Evolutionary conservation across 2,329 filamentous ascomycete species (phyloP), one percentile per base, ranked within the genome.

Genomic region (Colletotrichum lupini): DNA sequence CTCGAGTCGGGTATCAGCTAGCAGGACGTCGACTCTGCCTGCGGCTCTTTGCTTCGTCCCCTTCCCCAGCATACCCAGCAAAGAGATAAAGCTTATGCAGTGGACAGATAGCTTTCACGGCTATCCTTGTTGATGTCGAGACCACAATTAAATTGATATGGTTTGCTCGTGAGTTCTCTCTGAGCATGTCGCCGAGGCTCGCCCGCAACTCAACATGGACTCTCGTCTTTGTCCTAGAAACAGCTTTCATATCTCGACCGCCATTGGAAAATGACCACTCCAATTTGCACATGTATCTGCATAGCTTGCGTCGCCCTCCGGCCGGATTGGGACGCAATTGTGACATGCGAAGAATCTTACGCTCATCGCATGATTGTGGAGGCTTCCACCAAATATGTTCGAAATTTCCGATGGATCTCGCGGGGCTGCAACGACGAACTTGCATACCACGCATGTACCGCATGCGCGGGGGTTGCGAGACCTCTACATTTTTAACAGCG

Each of bases 351-450:
- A 73, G 70, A 57, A 67, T 64, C 63, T 62, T 63, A 67, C 63
- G 52, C 68, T 64, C 53, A 67, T 68, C 74, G 55, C 63, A 72
- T 60, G 19, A 72, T 46, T 49, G 49, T 58, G 68, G 71, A 16
- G 72, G 42, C 35, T 65, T 61, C 16, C 52, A 46, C 35, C 28
- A 37, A 42, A 37, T 55, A 42, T 24, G 24, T 56, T 57, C 49
- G 67, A 69, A 65, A 37, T 62, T 56, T 55, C 68, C 65, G 72
- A 73, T 57, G 53, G 71, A 63, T 56, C 56, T 73, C 67, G 71
- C 62, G 61, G 67, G 68, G 70, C 67, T 46, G 63, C 64, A 58
- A 52, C 71, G 67, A 74, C 74, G 52, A 74, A 74, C 72, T 72
- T 74, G 68, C 74, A 68, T 63, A 58, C 66, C 26, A 32, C 32